phyloP scores from a whole-genome alignment of 2,329 filamentous ascomycete species.

The Septoria petroselini region DNA sequence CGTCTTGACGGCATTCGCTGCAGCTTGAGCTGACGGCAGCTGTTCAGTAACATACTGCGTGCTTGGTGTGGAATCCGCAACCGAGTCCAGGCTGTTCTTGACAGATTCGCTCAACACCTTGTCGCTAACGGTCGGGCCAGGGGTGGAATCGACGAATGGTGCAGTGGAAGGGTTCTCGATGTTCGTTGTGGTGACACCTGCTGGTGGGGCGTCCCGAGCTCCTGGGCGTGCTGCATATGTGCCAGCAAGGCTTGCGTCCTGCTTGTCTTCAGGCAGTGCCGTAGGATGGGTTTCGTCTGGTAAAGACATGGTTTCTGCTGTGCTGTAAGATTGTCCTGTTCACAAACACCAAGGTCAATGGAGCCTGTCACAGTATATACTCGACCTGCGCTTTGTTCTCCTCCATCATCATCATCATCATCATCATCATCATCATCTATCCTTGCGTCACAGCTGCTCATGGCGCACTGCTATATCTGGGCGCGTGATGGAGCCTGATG shows the following conservation, averaged over 20 bases:
- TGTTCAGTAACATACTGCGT: conserved; percentile 15
- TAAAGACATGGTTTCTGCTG: conserved; percentile 1
- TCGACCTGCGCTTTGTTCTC: too few relatives aligned
- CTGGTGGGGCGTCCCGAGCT: conserved; percentile 1
- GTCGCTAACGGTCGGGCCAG: background rate
- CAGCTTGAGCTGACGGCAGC: conserved; percentile 15
- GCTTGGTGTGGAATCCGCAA: conserved; percentile 7
- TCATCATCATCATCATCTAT: too few relatives aligned
- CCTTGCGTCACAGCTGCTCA: too few relatives aligned
- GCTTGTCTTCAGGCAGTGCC: conserved; percentile 3
- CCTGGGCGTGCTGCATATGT: conserved; percentile 11
- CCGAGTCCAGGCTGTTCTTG: conserved; percentile 12
- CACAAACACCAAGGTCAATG: too few relatives aligned
- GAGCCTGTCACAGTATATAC: too few relatives aligned
- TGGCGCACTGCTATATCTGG: too few relatives aligned
- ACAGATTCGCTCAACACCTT: conserved; percentile 9
- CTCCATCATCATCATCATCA: too few relatives aligned
- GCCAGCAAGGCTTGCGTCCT: conserved; percentile 13
- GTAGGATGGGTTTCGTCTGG: conserved; percentile 1
- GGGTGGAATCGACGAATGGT: conserved; percentile 1
- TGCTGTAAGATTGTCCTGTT: too few relatives aligned
- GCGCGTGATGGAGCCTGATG: too few relatives aligned
- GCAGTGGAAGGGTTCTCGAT: background rate
- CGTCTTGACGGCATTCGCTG: conserved; percentile 9
- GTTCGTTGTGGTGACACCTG: background rate